phyloP scores from a whole-genome alignment of 2,329 filamentous ascomycete species.

The Blastomyces silverae region DNA sequence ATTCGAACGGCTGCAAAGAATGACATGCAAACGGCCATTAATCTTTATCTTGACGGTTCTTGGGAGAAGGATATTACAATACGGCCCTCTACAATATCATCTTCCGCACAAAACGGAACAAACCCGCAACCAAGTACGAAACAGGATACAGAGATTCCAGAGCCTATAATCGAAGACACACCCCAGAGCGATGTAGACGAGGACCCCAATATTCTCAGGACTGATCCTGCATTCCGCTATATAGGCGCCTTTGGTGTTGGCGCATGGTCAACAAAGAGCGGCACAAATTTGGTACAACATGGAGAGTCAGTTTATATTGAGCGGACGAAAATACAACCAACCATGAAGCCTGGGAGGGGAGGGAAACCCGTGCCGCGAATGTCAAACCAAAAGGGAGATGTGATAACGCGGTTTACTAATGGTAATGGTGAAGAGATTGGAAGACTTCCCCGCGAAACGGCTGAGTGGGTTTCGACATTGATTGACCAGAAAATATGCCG shows the following conservation, averaged over 20 bases:
- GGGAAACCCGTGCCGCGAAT: constrained; percentile 42
- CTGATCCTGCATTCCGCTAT: constrained; percentile 58
- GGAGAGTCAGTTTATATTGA: constrained; percentile 82
- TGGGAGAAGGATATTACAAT: constrained; percentile 42
- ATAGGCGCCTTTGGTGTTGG: constrained; percentile 87
- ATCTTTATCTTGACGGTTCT: constrained; percentile 59
- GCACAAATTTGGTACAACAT: constrained; percentile 65
- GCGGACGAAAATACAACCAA: constrained; percentile 65
- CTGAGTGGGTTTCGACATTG: constrained; percentile 84
- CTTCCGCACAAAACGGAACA: not conserved
- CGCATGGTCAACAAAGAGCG: constrained; percentile 86
- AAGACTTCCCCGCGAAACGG: constrained; percentile 75
- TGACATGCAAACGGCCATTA: constrained; percentile 55
- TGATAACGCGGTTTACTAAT: constrained; percentile 88
- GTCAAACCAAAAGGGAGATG: constrained; percentile 65
- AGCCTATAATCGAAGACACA: not conserved
- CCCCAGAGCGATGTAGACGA: constrained; percentile 12
- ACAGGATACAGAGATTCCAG: not conserved
- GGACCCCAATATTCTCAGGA: constrained; percentile 6
- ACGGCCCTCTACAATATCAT: constrained; percentile 8
- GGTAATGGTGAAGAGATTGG: constrained; percentile 73
- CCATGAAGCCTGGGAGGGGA: constrained; percentile 43
- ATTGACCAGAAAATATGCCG: constrained; percentile 83
- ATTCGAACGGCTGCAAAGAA: constrained; percentile 47
- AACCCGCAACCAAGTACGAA: constrained; percentile 6